Percentiles rank a stretch among this genome's conserved stretches.
Conservation (phyloP, 768 basidiomycete species). For the Leccinum boreale region DNA sequence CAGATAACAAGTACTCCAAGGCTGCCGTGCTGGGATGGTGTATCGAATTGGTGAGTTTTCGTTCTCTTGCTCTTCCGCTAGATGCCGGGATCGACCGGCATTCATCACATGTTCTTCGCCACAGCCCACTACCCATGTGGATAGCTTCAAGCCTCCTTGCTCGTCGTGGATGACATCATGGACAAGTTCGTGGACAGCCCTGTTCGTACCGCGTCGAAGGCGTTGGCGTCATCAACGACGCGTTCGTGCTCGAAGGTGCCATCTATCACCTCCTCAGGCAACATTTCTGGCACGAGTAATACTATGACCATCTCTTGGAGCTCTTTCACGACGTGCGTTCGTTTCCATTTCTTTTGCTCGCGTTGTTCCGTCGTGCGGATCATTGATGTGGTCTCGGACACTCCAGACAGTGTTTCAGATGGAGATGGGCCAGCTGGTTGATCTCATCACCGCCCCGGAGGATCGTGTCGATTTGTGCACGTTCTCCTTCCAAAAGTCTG, state of each 20-base stretch:
- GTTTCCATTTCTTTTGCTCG: too few relatives aligned
- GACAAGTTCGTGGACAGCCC: constrained; percentile 85
- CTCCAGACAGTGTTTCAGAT: neutral
- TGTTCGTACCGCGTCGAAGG: constrained; percentile 83
- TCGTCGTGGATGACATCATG: constrained; percentile 94
- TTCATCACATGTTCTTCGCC: too few relatives aligned
- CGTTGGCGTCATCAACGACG: constrained; percentile 80
- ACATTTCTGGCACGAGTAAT: constrained; percentile 76
- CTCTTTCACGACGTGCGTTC: constrained; percentile 87
- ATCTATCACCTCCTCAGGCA: constrained; percentile 89
- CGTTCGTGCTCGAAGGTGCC: constrained; percentile 92
- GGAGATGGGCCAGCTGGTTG: too few relatives aligned
- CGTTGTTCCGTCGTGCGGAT: too few relatives aligned
- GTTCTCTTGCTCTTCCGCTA: too few relatives aligned
- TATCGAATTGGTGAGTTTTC: constrained; percentile 70
- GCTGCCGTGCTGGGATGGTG: constrained; percentile 89
- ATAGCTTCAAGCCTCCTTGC: constrained; percentile 90
- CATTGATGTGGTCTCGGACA: neutral
- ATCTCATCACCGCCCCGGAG: too few relatives aligned
- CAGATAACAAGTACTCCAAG: too few relatives aligned
- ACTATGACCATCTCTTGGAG: constrained; percentile 88
- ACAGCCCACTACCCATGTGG: neutral
- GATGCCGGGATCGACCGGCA: too few relatives aligned
- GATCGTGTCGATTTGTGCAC: too few relatives aligned
- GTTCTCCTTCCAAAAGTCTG: too few relatives aligned